Evolutionary conservation across 1,139 yeast species (phyloP).

Genomic region (Suhomyces kunorum): DNA sequence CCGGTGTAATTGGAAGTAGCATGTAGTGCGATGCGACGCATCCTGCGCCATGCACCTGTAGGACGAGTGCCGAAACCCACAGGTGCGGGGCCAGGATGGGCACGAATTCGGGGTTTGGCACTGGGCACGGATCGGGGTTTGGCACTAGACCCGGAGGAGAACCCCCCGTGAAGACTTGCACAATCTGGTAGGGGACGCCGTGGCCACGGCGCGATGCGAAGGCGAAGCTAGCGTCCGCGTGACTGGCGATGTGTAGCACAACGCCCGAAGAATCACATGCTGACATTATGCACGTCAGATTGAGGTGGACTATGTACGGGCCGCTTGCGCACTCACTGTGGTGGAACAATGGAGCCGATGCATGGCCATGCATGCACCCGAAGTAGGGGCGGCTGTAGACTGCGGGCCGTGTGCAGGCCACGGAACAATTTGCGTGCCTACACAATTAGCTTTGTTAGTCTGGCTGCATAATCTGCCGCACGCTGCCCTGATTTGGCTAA

Average conservation of each 20-base stretch:
- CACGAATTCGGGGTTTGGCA: neutral
- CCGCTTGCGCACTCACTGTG: neutral
- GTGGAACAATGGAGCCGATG: neutral
- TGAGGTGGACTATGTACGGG: neutral
- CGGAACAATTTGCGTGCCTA: slow-evolving; percentile 1
- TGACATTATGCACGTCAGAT: neutral
- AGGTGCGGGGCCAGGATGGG: neutral
- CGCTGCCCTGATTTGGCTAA: neutral
- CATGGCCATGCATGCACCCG: neutral
- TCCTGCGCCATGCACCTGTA: neutral
- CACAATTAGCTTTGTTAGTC: neutral
- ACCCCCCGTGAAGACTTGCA: no score
- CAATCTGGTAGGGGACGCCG: no score
- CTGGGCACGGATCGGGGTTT: no score
- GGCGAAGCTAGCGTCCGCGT: slow-evolving; percentile 1
- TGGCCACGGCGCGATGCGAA: neutral
- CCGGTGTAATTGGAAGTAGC: neutral
- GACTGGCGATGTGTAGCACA: neutral
- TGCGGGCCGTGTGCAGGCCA: neutral
- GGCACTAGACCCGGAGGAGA: no score
- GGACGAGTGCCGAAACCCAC: neutral
- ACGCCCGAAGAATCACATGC: neutral
- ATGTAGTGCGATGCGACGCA: no score
- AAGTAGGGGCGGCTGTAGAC: neutral
- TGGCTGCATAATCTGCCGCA: neutral